A percentile compares a stretch with the other conserved stretches of the same genome.
Evolutionary conservation across 192 early-diverging fungal species (phyloP).

Genomic region (Backusella luteola): DNA sequence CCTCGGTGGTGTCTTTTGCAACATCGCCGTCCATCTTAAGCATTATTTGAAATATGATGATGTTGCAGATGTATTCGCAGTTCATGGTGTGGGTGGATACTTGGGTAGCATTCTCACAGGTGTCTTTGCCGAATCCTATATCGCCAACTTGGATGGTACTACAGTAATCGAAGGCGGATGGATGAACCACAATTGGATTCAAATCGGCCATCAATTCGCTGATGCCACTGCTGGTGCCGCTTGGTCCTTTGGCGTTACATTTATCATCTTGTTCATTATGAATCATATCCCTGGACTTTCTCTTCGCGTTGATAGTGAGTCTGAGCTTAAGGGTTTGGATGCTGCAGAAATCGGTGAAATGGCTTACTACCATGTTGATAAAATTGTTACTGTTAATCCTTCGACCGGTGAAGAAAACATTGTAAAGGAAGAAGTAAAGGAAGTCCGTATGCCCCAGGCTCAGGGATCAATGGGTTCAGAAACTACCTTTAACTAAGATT

Average conservation of each 20-base stretch:
- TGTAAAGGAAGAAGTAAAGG: slow-evolving; percentile 20
- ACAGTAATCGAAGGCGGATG: slow-evolving; percentile 67
- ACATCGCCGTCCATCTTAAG: slow-evolving; percentile 82
- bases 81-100: slow-evolving; percentile 84
- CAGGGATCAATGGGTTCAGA: slow-evolving; percentile 22
- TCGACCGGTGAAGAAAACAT: slow-evolving; percentile 28
- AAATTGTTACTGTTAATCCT: slow-evolving; percentile 41
- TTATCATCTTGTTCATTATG: slow-evolving; percentile 69
- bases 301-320: slow-evolving; percentile 71
- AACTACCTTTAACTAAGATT: background rate
- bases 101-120: slow-evolving; percentile 89
- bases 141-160: slow-evolving; percentile 69
- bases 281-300: slow-evolving; percentile 77
- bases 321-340: slow-evolving; percentile 73
- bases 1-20: slow-evolving; percentile 71
- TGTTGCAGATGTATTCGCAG: slow-evolving; percentile 88
- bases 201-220: slow-evolving; percentile 79
- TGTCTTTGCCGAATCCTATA: slow-evolving; percentile 79
- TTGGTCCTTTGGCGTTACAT: slow-evolving; percentile 79
- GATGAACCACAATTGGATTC: slow-evolving; percentile 78
- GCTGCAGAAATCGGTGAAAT: slow-evolving; percentile 81
- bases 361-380: slow-evolving; percentile 48
- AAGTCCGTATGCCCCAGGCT: background rate
- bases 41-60: slow-evolving; percentile 86
- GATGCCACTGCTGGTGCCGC: slow-evolving; percentile 66